Evolutionary conservation across 495 filamentous ascomycete genomes (phyloP), one percentile per base, ranked within the genome.

Genomic region (Penicillium lagena): DNA sequence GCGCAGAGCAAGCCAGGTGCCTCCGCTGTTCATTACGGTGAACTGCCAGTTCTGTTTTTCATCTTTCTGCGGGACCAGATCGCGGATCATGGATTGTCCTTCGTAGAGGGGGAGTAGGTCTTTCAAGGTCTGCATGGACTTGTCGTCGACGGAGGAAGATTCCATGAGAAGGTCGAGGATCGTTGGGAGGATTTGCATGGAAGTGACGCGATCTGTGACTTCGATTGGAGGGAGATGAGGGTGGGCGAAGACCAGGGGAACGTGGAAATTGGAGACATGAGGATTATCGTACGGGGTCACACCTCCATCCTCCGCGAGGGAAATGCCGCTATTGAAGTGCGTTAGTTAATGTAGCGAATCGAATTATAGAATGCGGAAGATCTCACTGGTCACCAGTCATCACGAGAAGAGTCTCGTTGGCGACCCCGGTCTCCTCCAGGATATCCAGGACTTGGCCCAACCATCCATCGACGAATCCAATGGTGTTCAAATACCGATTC

Each of bases 331-430:
- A 12, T 35, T 12, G 5, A 10, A 15, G 30, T 55, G 38, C 45
- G 52, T 14, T 29, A 29, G 1, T n/a, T 6, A 12, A 4, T 12
- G 9, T 35, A 14, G 12, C 12, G 28, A 27, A 29, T 14, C 12
- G 28, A 27, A 29, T 14, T 4, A 0, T 30, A 12, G 27, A 22
- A 33, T 11, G n/a, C 31, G 35, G 17, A 28, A 17, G 22, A 34
- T 54, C 63, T 53, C 56, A 67, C 63, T 72, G 69, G 35, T 72
- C 69, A 13, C 69, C 69, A 35, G 65, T 54, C 46, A 70, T 60
- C 12, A 72, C 63, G 7, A 72, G 49, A 31, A 72, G 39, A 12
- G 69, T 71, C 47, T 72, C 64, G 31, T 72, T 50, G n/a, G 64
- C 60, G 29, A 67, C 59, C 11, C 59, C 66, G 2, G 55, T 43